Evolutionary conservation across 2,329 filamentous ascomycete genomes (phyloP).

Genomic region (Beauveria sp.): DNA sequence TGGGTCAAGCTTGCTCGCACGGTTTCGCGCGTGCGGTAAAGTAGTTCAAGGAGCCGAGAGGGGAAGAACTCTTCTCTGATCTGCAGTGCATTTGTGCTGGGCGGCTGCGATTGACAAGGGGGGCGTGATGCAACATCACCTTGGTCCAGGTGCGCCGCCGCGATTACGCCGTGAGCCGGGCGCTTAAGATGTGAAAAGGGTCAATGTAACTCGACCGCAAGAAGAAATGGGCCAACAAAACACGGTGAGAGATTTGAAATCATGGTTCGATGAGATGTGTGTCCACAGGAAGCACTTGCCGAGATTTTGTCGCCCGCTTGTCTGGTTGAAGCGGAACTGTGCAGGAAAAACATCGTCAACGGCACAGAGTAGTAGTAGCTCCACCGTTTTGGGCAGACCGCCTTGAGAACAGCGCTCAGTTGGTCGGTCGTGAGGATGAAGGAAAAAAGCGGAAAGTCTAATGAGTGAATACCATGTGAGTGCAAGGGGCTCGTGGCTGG

Average conservation of each 20-base stretch:
- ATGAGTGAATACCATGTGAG: no score
- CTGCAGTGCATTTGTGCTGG: neutral
- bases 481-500: no score
- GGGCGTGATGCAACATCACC: constrained; percentile 8
- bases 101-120: neutral
- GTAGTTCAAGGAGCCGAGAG: neutral
- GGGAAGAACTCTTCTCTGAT: neutral
- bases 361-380: neutral
- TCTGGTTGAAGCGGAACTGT: neutral
- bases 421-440: no score
- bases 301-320: neutral
- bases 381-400: neutral
- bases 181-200: constrained; percentile 2
- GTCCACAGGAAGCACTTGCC: neutral
- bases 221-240: neutral
- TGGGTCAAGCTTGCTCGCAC: neutral
- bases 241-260: neutral
- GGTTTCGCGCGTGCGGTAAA: neutral
- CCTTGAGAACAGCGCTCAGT: neutral
- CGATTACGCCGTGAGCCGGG: neutral
- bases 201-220: neutral
- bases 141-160: neutral
- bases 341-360: neutral
- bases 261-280: neutral
- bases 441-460: no score